These are phyloP conservation scores for Cicer judaicum DNA, from an alignment of 306 rosid genomes.

Conservation along the genomic window DNA sequence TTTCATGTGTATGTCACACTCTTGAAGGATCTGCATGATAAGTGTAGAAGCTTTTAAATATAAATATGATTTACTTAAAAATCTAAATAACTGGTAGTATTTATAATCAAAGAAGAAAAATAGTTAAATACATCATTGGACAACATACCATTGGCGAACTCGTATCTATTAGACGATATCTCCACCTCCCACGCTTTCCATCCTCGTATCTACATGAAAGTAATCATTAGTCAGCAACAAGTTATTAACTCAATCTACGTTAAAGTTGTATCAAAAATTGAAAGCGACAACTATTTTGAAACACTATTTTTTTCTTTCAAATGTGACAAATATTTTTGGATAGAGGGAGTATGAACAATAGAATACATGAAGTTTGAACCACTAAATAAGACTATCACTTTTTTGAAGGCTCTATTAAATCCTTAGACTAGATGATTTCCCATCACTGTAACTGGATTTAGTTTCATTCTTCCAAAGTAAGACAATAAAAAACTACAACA, in stretches of 20 bases:
- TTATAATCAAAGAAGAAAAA: conserved; percentile 20
- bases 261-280: no score
- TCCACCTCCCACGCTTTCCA: conserved; percentile 95
- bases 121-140: conserved; percentile 15
- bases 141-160: conserved; percentile 76
- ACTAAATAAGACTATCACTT: neutral
- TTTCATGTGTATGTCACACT: conserved; percentile 89
- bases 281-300: no score
- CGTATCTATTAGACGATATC: conserved; percentile 69
- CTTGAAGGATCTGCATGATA: conserved; percentile 70
- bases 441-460: no score
- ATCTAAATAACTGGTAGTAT: neutral
- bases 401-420: no score
- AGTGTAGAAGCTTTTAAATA: conserved; percentile 22
- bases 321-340: neutral
- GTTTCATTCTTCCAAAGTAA: no score
- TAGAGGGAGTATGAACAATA: neutral
- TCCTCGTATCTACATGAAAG: conserved; percentile 72
- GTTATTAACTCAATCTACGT: neutral
- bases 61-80: neutral
- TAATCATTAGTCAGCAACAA: conserved; percentile 36
- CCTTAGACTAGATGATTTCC: no score
- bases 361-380: neutral
- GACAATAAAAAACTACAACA: no score
- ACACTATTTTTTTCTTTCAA: no score